Conservation (phyloP, 176 grass and related monocot genomes). For the Ananas comosus region DNA sequence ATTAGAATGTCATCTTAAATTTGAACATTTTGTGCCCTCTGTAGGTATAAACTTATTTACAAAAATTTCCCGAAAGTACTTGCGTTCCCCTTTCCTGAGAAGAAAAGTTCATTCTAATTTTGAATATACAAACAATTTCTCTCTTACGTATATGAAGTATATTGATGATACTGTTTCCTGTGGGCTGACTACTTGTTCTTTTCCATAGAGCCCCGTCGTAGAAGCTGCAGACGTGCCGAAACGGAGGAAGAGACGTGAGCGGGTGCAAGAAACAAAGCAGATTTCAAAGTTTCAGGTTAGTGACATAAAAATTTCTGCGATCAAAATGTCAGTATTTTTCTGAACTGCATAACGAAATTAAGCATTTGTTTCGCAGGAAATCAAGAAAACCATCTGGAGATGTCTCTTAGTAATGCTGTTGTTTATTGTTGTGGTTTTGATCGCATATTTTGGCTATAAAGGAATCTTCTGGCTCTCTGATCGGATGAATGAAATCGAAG, state of each 20-base stretch:
- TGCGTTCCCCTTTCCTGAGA: too few relatives aligned
- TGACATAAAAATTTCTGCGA: conserved; percentile 5
- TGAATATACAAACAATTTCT: too few relatives aligned
- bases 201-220: conserved; percentile 14
- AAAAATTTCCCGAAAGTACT: too few relatives aligned
- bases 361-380: conserved; percentile 30
- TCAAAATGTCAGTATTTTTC: not conserved
- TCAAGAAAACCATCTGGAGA: conserved; percentile 26
- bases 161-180: not conserved
- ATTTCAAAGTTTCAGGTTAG: conserved; percentile 59
- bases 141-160: not conserved
- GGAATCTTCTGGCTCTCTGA: conserved; percentile 65
- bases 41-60: too few relatives aligned
- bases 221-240: conserved; percentile 57
- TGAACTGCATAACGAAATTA: not conserved
- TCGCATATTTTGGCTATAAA: conserved; percentile 32
- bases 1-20: too few relatives aligned
- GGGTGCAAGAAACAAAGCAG: conserved; percentile 35
- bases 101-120: too few relatives aligned
- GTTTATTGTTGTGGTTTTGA: conserved; percentile 16
- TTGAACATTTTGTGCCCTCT: too few relatives aligned
- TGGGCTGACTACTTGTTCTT: conserved; percentile 6
- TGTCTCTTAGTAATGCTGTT: conserved; percentile 38
- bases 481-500: conserved; percentile 87
- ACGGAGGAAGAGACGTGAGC: conserved; percentile 63